Base-by-base conservation (phyloP, 1,139 yeast species). In the Pichia sp. region DNA sequence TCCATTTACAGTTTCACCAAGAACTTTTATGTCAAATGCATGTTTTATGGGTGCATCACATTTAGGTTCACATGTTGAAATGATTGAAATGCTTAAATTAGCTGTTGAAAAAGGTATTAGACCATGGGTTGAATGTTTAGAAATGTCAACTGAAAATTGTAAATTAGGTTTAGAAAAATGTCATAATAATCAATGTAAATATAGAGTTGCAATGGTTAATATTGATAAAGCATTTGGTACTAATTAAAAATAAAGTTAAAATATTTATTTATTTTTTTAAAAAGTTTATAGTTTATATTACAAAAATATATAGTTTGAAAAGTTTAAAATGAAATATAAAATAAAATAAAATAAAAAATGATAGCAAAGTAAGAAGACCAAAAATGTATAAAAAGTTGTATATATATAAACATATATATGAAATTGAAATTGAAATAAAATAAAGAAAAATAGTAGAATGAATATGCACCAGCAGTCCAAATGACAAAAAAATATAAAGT, bases 131-230 rank as follows among this genome's bases (percentile, higher is more conserved):
- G 84, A 81, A 65, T 66, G 71, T 29, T 64, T 80, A 42, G 76
- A 79, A 40, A 68, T 80, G 56, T 66, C 70, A 48, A 77, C 70
- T 54, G 74, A 69, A 47, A 74, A 74, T 54, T 75, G 76, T 44
- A 68, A 71, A 43, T 69, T 73, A 58, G 83, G 79, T 7, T 69
- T 78, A 56, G 72, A 73, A 40, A 73, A 76, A 60, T 69, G 76
- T 53, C 72, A 72, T 47, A 56, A 66, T 30, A 80, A 81, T 58
- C 82, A 81, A 53, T 83, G 79, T 49, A 75, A 76, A 56, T 83
- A 81, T 64, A 77, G 88, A 69, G 75, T 79, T 59, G 82, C 81
- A 8, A 68, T 83, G 58, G 75, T 78, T 47, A 81, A 76, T 31
- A 76, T 70, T 61, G 79, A 78, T 53, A 70, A 77, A 62, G 72